Base-by-base conservation (phyloP, 2,329 filamentous ascomycete genomes). In the Aspergillus pseudoterreus region DNA sequence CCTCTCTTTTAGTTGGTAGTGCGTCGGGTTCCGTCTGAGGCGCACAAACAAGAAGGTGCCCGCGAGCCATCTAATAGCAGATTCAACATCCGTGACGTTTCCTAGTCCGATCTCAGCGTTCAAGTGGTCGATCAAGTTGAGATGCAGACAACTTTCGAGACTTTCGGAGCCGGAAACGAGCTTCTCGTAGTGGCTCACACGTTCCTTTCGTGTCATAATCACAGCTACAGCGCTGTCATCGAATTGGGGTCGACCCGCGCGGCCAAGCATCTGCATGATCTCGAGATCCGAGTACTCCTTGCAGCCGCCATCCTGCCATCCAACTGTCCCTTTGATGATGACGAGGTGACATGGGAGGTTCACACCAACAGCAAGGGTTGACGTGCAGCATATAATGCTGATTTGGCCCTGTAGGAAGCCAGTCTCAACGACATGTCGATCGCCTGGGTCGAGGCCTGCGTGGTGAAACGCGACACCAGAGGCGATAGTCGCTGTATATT, bases 261-360 rank as follows among this genome's bases (percentile, higher is more conserved):
- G 83, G 6, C 90, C 90, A 45, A 95, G 80, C 90, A 95, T 95
- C 62, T 95, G 90, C 86, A 92, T 92, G 55, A 92, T 81, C 59
- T 95, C 90, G 4, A 95, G 75, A 64, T 94, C 89, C 0, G 88
- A 84, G 58, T 90, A 91, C 65, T 94, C 88, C 50, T 84, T 81
- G 35, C 82, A 77, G 6, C 78, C 71, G 30, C 71, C 76, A 51
- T 83, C 80, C 51, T 82, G 81, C 69, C 83, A 92, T 0, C 78
- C 76, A 3, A 84, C 79, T 0, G 90, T 95, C 19, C 88, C 88
- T 67, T 95, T 95, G 50, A 95, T 81, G 9, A 95, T 83, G 4
- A 92, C 89, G 3, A 92, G 82, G 64, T 94, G 87, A 54, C 89
- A 91, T 9, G 90, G 90, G 9, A 95, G 71, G 63, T 95, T 95